Conservation (phyloP, 192 early-diverging fungal species). For the Radiomyces spectabilis region DNA sequence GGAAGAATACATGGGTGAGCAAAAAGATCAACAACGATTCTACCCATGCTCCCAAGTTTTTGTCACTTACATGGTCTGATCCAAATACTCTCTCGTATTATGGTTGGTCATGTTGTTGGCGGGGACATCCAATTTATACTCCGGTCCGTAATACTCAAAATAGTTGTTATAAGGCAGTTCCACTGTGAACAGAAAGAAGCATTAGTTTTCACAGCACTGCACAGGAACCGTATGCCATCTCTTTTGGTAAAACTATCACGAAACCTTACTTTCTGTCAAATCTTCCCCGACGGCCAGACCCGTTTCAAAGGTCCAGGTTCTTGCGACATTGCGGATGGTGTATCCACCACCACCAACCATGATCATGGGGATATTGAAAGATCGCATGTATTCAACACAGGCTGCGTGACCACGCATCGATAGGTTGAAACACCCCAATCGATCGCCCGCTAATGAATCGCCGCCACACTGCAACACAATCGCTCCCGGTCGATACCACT, state of each 20-base stretch:
- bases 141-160: conserved; percentile 85
- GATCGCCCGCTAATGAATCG: conserved; percentile 88
- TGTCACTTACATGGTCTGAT: conserved; percentile 55
- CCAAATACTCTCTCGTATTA: conserved; percentile 80
- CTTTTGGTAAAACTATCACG: too few species aligned
- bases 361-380: conserved; percentile 84
- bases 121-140: conserved; percentile 78
- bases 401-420: conserved; percentile 90
- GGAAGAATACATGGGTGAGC: not conserved
- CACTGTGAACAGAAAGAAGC: conserved; percentile 3
- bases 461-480: conserved; percentile 96
- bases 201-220: too few species aligned
- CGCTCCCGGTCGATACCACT: conserved; percentile 87
- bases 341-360: conserved; percentile 97
- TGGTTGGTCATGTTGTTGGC: conserved; percentile 81
- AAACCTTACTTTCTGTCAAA: conserved; percentile 30
- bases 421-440: conserved; percentile 91
- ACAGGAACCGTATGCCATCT: too few species aligned
- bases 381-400: conserved; percentile 90
- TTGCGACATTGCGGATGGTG: conserved; percentile 91
- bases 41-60: too few species aligned
- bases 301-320: conserved; percentile 96
- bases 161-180: conserved; percentile 85
- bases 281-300: conserved; percentile 68
- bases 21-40: not conserved